phyloP scores from a whole-genome alignment of 179 eudicot genomes.

The Camellia oleifera region DNA sequence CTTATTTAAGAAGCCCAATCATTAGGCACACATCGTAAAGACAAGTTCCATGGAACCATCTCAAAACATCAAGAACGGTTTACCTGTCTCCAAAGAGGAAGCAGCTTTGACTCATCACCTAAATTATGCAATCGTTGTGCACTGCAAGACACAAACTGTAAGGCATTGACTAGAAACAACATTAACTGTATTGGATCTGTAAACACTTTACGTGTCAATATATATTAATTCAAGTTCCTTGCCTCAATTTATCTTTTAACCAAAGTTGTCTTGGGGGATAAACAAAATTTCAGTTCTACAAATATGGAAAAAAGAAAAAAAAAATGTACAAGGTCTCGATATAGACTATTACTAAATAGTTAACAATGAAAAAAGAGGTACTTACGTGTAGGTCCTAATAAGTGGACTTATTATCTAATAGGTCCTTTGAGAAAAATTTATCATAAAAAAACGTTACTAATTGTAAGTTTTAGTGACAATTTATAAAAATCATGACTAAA shows the following conservation, averaged over 20 bases:
- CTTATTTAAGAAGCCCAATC: not conserved
- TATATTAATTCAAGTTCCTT: not conserved
- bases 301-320: not conserved
- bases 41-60: not conserved
- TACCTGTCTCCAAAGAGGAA: constrained; percentile 99
- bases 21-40: not conserved
- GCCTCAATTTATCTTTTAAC: not conserved
- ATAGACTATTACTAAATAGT: not conserved
- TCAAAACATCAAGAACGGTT: constrained; percentile 5
- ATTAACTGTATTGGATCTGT: not conserved
- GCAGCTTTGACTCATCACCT: constrained; percentile 79
- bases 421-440: too few relatives aligned
- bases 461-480: too few relatives aligned
- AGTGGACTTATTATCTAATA: too few relatives aligned
- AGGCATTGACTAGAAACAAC: not conserved
- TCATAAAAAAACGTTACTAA: too few relatives aligned
- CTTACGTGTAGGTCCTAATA: too few relatives aligned
- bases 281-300: not conserved
- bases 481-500: too few relatives aligned
- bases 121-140: constrained; percentile 76
- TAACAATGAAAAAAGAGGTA: too few relatives aligned
- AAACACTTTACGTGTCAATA: not conserved
- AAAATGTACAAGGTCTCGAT: not conserved
- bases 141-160: constrained; percentile 40
- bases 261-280: not conserved